Evolutionary conservation across 176 grass and related monocot species (phyloP).

Genomic region (Musa beccarii): DNA sequence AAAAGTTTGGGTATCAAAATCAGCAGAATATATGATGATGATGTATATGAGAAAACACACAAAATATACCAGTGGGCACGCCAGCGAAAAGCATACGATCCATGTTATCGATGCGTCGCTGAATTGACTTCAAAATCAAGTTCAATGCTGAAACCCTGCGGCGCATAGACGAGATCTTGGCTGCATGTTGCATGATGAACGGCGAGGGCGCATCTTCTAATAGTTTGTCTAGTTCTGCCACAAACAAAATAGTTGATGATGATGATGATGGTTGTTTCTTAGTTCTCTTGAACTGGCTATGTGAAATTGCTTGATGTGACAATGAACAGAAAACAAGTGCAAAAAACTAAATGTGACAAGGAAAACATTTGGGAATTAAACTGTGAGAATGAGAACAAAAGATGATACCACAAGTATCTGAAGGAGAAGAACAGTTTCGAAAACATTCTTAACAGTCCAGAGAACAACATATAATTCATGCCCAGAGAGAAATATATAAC

Average conservation of each 20-base stretch:
- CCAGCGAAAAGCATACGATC: slow-evolving; percentile 65
- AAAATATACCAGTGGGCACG: slow-evolving; percentile 34
- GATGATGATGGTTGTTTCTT: not conserved
- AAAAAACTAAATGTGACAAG: no score
- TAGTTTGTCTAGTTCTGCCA: slow-evolving; percentile 79
- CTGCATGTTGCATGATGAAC: slow-evolving; percentile 60
- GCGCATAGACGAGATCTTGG: slow-evolving; percentile 68
- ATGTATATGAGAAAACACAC: not conserved
- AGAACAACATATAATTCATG: no score
- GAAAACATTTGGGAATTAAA: no score
- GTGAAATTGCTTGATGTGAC: no score
- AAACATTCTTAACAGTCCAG: no score
- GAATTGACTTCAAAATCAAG: slow-evolving; percentile 78
- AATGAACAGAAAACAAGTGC: no score
- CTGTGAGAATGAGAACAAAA: no score
- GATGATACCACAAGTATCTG: no score
- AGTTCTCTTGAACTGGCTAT: not conserved
- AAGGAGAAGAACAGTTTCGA: no score
- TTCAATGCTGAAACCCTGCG: slow-evolving; percentile 75
- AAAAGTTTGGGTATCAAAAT: not conserved
- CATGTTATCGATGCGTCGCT: slow-evolving; percentile 72
- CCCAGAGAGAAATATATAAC: no score
- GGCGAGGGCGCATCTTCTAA: slow-evolving; percentile 67
- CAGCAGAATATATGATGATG: not conserved
- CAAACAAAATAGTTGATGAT: not conserved